Evolutionary conservation across 1,139 yeast species (phyloP), one percentile per base, ranked within the genome.

Genomic region (Debaryomyces coudertii): DNA sequence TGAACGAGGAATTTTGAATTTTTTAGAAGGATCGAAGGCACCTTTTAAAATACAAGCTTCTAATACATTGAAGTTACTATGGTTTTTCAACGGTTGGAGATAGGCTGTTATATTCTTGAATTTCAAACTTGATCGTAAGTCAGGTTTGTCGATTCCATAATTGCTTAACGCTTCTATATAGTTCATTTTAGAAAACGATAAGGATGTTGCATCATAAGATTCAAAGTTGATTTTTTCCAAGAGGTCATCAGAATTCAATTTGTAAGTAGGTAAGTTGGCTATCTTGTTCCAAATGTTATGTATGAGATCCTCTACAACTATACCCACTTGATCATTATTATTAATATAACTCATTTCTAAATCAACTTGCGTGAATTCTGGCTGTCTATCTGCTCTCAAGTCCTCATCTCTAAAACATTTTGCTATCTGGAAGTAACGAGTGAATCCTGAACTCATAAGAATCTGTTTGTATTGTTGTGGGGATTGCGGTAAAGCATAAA

Each of bases 381-480:
- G 98, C 66, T 93, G 99, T 63, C 99, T 79, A 63, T 93, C 99
- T 3, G 92, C 85, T 48, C 99, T 76, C 51, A 95, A 76, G 66
- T 95, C 98, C 63, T 93, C 99, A 62, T 95, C 99, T 53, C 99
- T 77, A 62, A 93, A 93, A 62, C 99, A 93, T 56, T 82, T 84
- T 3, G 99, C 99, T 42, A 95, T 73, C 64, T 93, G 99, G 63
- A 83, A 93, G 66, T 93, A 93, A 42, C 80, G 77, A 44, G 87
- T 78, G 39, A 95, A 82, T 0, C 99, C 99, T 34, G 96, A 85
- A 4, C 97, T 95, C 93, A 93, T 93, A 36, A 93, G 69, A 31
- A 93, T 73, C 66, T 93, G 99, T 61, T 95, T 93, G 60, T 92
- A 93, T 61, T 93, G 99, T 61, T 93, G 99, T 0, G 99, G 99